A percentile compares a stretch with the other conserved stretches of the same genome.
Evolutionary conservation across 768 basidiomycete species (phyloP).

Genomic region (Mycena filopes): DNA sequence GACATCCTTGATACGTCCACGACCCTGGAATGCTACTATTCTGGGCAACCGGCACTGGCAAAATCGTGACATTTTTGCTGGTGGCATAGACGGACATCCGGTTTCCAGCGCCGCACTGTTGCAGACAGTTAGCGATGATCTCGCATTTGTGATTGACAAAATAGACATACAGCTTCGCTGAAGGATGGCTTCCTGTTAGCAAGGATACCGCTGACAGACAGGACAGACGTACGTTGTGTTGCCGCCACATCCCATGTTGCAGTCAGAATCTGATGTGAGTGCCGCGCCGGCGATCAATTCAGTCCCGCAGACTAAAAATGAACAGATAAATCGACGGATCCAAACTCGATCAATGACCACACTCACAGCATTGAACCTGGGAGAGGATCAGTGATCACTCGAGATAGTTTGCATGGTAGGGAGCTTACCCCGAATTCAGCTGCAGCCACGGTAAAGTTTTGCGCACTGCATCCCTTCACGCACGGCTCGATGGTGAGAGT

Average conservation of each 20-base stretch:
- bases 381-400: slow-evolving; percentile 50
- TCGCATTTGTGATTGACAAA: neutral
- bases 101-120: slow-evolving; percentile 74
- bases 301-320: slow-evolving; percentile 74
- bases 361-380: slow-evolving; percentile 56
- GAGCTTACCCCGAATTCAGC: slow-evolving; percentile 72
- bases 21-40: slow-evolving; percentile 69
- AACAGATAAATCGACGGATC: too few relatives aligned
- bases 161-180: slow-evolving; percentile 64
- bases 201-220: slow-evolving; percentile 9
- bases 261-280: slow-evolving; percentile 57
- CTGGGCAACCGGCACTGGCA: slow-evolving; percentile 69
- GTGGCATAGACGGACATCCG: slow-evolving; percentile 77
- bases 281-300: slow-evolving; percentile 71
- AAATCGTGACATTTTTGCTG: slow-evolving; percentile 58
- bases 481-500: slow-evolving; percentile 69
- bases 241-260: slow-evolving; percentile 83
- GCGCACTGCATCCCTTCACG: slow-evolving; percentile 62
- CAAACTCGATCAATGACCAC: too few relatives aligned
- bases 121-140: neutral
- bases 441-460: slow-evolving; percentile 74
- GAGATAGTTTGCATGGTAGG: neutral
- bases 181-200: neutral
- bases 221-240: slow-evolving; percentile 63
- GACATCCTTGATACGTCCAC: slow-evolving; percentile 76